Conservation (phyloP, 2,329 filamentous ascomycete genomes). For the Cladosporium sp. region DNA sequence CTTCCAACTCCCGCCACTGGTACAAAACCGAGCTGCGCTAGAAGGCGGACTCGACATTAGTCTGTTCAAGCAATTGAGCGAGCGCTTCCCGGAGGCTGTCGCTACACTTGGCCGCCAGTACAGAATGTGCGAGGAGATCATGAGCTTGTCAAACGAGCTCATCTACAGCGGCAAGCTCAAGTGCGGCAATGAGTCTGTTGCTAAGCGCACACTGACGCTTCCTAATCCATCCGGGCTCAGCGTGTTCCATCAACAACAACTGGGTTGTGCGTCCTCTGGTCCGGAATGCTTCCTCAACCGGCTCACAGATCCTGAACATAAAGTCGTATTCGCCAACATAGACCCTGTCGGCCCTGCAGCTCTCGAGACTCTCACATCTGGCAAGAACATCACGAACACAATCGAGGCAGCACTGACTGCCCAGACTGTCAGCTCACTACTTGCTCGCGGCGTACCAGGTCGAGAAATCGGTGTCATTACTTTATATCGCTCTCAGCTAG, state of each 20-base stretch:
- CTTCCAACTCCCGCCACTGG: constrained; percentile 90
- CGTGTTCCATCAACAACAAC: constrained; percentile 35
- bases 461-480: constrained; percentile 91
- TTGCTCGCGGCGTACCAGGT: constrained; percentile 73
- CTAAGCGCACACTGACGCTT: constrained; percentile 67
- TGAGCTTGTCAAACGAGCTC: constrained; percentile 87
- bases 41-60: constrained; percentile 87
- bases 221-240: constrained; percentile 50
- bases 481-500: constrained; percentile 90
- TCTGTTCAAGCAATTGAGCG: constrained; percentile 90
- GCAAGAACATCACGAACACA: constrained; percentile 84
- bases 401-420: constrained; percentile 76
- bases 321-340: constrained; percentile 87
- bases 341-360: constrained; percentile 68
- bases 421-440: constrained; percentile 77
- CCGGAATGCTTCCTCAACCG: constrained; percentile 73
- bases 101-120: constrained; percentile 95
- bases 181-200: constrained; percentile 79
- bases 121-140: constrained; percentile 96
- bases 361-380: constrained; percentile 69
- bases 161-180: constrained; percentile 91
- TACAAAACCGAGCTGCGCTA: constrained; percentile 86
- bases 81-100: constrained; percentile 82
- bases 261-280: neutral
- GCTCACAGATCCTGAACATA: constrained; percentile 67